phyloP scores from a whole-genome alignment of 2,329 filamentous ascomycete genomes.

The Pseudogymnoascus sp. region DNA sequence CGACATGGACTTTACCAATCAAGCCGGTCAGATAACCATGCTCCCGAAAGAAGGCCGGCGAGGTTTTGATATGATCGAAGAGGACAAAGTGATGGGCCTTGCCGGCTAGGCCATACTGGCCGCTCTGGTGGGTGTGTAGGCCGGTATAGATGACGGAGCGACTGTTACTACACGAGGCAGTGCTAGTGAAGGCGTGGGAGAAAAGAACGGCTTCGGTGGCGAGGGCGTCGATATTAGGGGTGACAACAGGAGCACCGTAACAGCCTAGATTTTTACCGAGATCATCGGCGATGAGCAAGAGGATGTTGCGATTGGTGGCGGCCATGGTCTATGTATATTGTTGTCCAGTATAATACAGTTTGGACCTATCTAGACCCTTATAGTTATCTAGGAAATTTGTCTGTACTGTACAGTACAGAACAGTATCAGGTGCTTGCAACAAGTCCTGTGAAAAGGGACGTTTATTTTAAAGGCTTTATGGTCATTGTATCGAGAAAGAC shows the following conservation, averaged over 20 bases:
- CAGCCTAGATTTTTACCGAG: constrained; percentile 33
- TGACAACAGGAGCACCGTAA: constrained; percentile 30
- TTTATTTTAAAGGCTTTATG: not conserved
- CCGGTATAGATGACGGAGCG: constrained; percentile 43
- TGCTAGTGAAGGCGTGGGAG: constrained; percentile 36
- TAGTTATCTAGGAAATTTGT: not conserved
- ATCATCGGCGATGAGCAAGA: constrained; percentile 38
- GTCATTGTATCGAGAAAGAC: not conserved
- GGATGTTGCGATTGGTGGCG: constrained; percentile 24
- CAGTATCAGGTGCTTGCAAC: not conserved
- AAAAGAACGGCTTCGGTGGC: constrained; percentile 33
- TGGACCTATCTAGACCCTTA: not conserved
- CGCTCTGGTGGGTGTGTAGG: constrained; percentile 42
- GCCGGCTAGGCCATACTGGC: constrained; percentile 38
- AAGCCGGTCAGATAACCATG: constrained; percentile 40
- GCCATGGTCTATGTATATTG: not conserved
- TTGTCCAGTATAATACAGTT: not conserved
- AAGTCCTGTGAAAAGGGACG: not conserved
- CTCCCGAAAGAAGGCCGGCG: constrained; percentile 33
- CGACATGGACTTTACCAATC: constrained; percentile 43
- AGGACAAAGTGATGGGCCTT: constrained; percentile 37
- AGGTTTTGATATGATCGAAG: constrained; percentile 37
- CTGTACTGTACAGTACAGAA: not conserved
- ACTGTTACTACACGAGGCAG: constrained; percentile 42
- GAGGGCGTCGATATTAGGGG: constrained; percentile 36